Percentiles rank a stretch among this genome's conserved stretches.
Conservation (phyloP, 495 filamentous ascomycete genomes). For the Lindgomyces ingoldianus region DNA sequence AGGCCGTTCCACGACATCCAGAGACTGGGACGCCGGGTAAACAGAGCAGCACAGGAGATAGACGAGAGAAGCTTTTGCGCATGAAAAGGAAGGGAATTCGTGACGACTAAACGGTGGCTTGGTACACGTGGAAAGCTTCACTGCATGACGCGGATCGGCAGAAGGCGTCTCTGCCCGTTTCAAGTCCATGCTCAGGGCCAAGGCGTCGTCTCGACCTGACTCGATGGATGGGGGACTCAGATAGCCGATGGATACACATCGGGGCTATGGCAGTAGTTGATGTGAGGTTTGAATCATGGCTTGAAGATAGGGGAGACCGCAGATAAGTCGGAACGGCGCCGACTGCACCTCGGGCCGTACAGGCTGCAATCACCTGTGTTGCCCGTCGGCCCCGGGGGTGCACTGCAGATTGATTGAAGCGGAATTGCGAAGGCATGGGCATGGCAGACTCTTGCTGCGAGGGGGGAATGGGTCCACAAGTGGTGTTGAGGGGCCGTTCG, state of each 20-base stretch:
- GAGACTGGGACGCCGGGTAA: slow-evolving; percentile 1
- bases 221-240: neutral
- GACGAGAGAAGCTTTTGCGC: slow-evolving; percentile 6
- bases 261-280: neutral
- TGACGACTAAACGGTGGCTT: slow-evolving; percentile 7
- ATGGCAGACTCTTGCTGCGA: neutral
- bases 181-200: slow-evolving; percentile 30
- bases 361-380: neutral
- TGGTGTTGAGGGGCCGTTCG: neutral
- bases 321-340: too few species aligned
- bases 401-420: neutral
- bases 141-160: slow-evolving; percentile 24
- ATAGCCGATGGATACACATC: slow-evolving; percentile 2
- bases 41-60: neutral
- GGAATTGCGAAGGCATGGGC: slow-evolving; percentile 4
- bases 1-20: neutral
- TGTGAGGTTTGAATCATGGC: neutral
- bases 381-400: neutral
- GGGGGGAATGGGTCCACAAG: neutral
- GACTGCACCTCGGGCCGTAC: neutral
- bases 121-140: slow-evolving; percentile 20
- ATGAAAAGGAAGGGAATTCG: slow-evolving; percentile 14
- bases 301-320: neutral
- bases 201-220: slow-evolving; percentile 15
- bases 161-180: slow-evolving; percentile 21